Conservation (phyloP, 164 flowering plant genomes). For the Liquidambar formosana region DNA sequence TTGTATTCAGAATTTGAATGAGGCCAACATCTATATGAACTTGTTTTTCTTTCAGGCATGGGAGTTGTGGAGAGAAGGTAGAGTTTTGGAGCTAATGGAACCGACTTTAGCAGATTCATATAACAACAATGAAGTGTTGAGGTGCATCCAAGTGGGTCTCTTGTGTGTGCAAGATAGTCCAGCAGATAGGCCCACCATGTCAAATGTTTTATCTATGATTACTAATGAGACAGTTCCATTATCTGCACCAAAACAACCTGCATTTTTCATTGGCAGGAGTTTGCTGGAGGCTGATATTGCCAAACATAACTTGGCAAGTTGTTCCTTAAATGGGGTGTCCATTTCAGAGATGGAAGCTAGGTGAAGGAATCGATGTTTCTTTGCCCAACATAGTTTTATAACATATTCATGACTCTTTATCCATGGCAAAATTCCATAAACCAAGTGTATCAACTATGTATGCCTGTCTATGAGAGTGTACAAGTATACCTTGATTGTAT, state of each 20-base stretch:
- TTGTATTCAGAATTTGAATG: not conserved
- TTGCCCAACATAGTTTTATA: no score
- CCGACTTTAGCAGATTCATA: not conserved
- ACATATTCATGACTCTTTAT: no score
- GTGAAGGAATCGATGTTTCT: no score
- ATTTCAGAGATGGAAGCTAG: no score
- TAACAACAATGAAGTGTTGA: not conserved
- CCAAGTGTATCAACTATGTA: no score
- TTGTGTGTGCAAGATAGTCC: constrained; percentile 23
- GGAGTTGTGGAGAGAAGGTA: constrained; percentile 19
- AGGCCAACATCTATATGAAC: not conserved
- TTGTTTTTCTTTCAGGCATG: constrained; percentile 18
- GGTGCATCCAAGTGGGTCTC: constrained; percentile 21
- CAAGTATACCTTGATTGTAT: no score
- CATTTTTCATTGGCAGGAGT: no score
- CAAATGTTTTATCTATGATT: constrained; percentile 17
- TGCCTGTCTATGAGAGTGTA: no score
- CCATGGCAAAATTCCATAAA: no score
- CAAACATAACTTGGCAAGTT: no score
- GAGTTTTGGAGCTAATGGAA: constrained; percentile 18
- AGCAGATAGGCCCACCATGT: constrained; percentile 21
- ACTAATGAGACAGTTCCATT: not conserved
- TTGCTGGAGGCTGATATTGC: no score
- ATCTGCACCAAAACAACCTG: constrained; percentile 17
- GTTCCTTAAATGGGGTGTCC: no score